phyloP scores from a whole-genome alignment of 495 filamentous ascomycete genomes.

The Gamarada debralockiae region DNA sequence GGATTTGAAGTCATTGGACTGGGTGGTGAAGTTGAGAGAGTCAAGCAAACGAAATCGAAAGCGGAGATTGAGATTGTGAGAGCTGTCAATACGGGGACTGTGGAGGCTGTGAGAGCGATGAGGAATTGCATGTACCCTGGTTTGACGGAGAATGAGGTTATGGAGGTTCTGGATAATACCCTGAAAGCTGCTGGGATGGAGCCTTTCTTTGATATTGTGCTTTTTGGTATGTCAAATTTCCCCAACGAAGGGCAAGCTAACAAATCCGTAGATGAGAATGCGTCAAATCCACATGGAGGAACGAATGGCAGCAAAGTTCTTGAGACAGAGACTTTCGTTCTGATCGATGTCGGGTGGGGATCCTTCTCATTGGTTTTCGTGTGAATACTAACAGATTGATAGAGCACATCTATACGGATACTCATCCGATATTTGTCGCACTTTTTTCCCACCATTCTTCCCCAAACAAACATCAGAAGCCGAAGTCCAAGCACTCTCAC shows the following conservation, averaged over 20 bases:
- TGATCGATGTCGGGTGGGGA: slow-evolving; percentile 52
- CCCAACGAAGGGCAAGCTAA: not conserved
- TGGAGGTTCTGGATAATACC: slow-evolving; percentile 42
- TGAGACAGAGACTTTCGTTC: slow-evolving; percentile 44
- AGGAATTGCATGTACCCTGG: slow-evolving; percentile 46
- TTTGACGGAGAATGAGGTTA: slow-evolving; percentile 48
- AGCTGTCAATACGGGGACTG: slow-evolving; percentile 54
- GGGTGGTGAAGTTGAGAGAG: slow-evolving; percentile 41
- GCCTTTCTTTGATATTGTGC: slow-evolving; percentile 53
- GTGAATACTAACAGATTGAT: slow-evolving; percentile 23
- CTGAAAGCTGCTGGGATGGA: slow-evolving; percentile 42
- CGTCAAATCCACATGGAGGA: slow-evolving; percentile 50
- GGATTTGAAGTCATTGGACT: slow-evolving; percentile 47
- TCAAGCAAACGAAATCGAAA: slow-evolving; percentile 46
- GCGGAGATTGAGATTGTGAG: slow-evolving; percentile 46
- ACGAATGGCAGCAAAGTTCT: slow-evolving; percentile 44
- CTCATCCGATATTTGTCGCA: slow-evolving; percentile 54
- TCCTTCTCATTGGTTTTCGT: too few relatives aligned
- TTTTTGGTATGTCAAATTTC: slow-evolving; percentile 39
- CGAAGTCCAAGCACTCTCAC: slow-evolving; percentile 12
- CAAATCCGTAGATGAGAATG: slow-evolving; percentile 38
- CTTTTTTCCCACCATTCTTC: slow-evolving; percentile 44
- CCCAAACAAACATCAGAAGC: slow-evolving; percentile 15
- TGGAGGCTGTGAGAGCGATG: slow-evolving; percentile 50
- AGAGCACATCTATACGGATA: slow-evolving; percentile 51